Evolutionary conservation across 257 asterid genomes (phyloP), one percentile per base, ranked within the genome.

Genomic region (Hygrophila difformis): DNA sequence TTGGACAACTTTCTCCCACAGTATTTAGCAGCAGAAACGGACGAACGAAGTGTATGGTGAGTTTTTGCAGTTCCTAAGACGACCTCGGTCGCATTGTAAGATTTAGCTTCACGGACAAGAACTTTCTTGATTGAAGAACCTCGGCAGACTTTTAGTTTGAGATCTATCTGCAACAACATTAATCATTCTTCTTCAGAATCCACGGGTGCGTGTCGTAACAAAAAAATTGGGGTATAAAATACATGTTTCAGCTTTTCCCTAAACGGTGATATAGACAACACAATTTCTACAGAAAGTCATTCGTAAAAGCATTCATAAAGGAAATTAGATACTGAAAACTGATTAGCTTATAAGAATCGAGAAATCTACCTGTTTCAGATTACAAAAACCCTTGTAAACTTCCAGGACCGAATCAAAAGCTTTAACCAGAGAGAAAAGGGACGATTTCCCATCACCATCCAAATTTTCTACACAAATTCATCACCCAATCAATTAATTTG

Each of bases 321-420:
- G 7, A 3, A 24, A 7, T 24, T 24, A 24, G 29, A 7, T 24
- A 24, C 29, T 24, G 29, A 24, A 24, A 2, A 7, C 7, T 3
- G 29, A 24, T 24, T 3, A 24, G 3, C 7, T 24, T 7, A 24
- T 24, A 24, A 2, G 12, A 33, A 33, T 33, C 2, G n/a, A 10
- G 13, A 11, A 19, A 17, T 2, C 43, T 39, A 82, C 96, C 96
- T 91, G 94, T 59, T 82, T 91, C 41, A 91, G 78, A 67, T 91
- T 91, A 44, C 98, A 91, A 78, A 91, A 86, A 35, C 94, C 94
- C 64, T 82, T 94, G 47, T 86, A 91, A 39, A 86, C 98, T 19
- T 78, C 96, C 57, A 91, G 93, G 68, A 91, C 75, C 5, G 96
- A 77, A 56, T 91, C 98, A 38, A 82, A 91, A 23, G 86, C 85